phyloP scores from a whole-genome alignment of 1,284 basidiomycete genomes.

The Ganoderma sp. region DNA sequence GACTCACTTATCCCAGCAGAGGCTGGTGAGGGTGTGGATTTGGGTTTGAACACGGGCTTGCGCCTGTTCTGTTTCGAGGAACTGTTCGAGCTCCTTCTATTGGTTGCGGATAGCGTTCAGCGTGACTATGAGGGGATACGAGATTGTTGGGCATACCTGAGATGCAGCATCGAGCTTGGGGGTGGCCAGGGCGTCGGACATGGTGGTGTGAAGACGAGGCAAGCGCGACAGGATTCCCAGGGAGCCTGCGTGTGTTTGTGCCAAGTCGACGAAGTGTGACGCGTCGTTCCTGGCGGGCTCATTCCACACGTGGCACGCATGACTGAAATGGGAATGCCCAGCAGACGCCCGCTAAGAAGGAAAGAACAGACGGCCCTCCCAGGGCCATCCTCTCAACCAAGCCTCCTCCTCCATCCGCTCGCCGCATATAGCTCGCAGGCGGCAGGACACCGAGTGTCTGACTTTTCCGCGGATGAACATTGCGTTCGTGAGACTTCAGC shows the following conservation, averaged over 20 bases:
- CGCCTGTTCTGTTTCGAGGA: slow-evolving; percentile 88
- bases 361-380: slow-evolving; percentile 9
- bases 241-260: background rate
- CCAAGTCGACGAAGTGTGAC: background rate
- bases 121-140: slow-evolving; percentile 1
- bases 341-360: slow-evolving; percentile 29
- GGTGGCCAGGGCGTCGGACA: slow-evolving; percentile 16
- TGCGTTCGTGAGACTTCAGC: slow-evolving; percentile 16
- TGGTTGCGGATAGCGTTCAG: background rate
- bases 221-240: background rate
- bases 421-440: background rate
- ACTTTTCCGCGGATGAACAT: slow-evolving; percentile 10
- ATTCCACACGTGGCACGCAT: slow-evolving; percentile 19
- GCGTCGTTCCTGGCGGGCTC: slow-evolving; percentile 18
- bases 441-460: background rate
- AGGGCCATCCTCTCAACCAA: background rate
- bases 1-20: slow-evolving; percentile 90
- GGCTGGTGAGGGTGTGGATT: slow-evolving; percentile 74
- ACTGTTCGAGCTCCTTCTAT: slow-evolving; percentile 86
- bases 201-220: slow-evolving; percentile 5
- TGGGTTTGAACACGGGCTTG: slow-evolving; percentile 79
- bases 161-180: slow-evolving; percentile 18
- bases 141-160: slow-evolving; percentile 12
- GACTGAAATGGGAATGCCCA: slow-evolving; percentile 17
- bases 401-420: background rate